A percentile compares a stretch with the other conserved stretches of the same genome.
Conservation (phyloP, 129 eudicot genomes). For the Flaveria sonorensis region DNA sequence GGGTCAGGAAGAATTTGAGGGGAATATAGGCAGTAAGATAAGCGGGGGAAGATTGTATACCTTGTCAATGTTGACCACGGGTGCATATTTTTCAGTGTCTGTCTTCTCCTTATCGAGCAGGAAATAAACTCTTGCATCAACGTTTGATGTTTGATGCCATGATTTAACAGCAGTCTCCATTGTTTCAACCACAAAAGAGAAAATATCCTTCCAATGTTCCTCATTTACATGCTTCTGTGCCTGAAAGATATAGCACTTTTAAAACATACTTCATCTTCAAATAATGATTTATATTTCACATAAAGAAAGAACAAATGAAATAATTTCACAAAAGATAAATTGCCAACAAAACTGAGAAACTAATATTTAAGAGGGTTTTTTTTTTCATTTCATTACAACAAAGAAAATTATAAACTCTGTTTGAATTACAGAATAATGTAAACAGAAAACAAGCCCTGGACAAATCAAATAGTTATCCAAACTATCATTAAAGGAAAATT, state of each 20-base stretch:
- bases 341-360: neutral
- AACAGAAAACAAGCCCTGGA: neutral
- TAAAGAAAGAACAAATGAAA: neutral
- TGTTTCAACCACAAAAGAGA: slow-evolving; percentile 85
- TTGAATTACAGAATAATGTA: neutral
- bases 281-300: neutral
- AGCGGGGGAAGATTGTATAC: slow-evolving; percentile 31
- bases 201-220: slow-evolving; percentile 53
- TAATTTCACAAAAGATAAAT: neutral
- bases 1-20: neutral
- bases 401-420: neutral
- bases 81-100: slow-evolving; percentile 83
- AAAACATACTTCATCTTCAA: neutral
- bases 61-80: slow-evolving; percentile 92
- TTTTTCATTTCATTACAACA: neutral
- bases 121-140: slow-evolving; percentile 82
- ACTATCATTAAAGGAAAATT: slow-evolving; percentile 10
- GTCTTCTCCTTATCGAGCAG: slow-evolving; percentile 82
- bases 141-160: slow-evolving; percentile 86
- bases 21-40: neutral
- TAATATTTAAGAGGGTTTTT: neutral
- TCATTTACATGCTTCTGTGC: slow-evolving; percentile 59
- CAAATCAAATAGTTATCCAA: neutral
- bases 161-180: slow-evolving; percentile 88
- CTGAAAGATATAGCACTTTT: slow-evolving; percentile 45